Percentiles rank a stretch among this genome's conserved stretches.
These are phyloP conservation scores for Scalesia atractyloides DNA, from an alignment of 129 eudicot genomes.

Conservation along the genomic window DNA sequence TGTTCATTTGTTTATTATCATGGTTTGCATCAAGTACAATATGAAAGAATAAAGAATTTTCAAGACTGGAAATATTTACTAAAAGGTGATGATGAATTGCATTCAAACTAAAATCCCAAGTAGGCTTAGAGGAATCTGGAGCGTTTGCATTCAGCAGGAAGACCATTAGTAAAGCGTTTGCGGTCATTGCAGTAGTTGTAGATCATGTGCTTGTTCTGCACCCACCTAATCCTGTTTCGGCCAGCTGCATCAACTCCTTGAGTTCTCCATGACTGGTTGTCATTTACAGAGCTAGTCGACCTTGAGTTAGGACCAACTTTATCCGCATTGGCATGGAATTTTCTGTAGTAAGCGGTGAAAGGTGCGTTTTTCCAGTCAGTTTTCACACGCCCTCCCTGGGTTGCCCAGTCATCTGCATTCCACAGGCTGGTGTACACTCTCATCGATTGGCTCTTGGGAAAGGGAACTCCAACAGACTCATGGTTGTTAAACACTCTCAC, in stretches of 20 bases:
- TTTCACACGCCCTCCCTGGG: conserved; percentile 10
- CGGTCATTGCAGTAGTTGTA: conserved; percentile 36
- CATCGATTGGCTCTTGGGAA: neutral
- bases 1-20: too few relatives aligned
- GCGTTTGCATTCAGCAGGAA: conserved; percentile 30
- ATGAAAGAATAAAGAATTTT: conserved; percentile 16
- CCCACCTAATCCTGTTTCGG: conserved; percentile 30
- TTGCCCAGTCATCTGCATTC: conserved; percentile 9
- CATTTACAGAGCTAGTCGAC: neutral
- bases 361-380: conserved; percentile 19
- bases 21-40: neutral
- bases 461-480: conserved; percentile 2
- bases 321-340: conserved; percentile 12
- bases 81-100: neutral
- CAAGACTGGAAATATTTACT: neutral
- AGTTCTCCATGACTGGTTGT: conserved; percentile 21
- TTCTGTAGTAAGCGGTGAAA: conserved; percentile 17
- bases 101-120: too few relatives aligned
- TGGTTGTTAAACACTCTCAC: conserved; percentile 3
- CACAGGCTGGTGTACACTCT: conserved; percentile 4
- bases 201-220: conserved; percentile 27
- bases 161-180: conserved; percentile 29
- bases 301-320: conserved; percentile 19
- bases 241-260: conserved; percentile 28
- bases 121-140: conserved; percentile 14